Evolutionary conservation across 805 yeast species (phyloP).

Genomic region (Candida ponderosae): DNA sequence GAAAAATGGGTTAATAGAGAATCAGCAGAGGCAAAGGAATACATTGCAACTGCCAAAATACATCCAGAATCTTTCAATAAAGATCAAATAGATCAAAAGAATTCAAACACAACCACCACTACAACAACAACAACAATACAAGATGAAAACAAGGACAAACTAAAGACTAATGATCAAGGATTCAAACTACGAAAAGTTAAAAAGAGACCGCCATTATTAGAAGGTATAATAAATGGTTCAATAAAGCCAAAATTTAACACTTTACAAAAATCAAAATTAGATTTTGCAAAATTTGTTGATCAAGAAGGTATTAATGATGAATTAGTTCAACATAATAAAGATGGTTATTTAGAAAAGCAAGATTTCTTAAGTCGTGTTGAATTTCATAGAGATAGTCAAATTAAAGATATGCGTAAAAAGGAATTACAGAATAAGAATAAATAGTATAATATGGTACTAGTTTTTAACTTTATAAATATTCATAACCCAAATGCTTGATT

Average conservation of each 20-base stretch:
- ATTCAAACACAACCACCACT: neutral
- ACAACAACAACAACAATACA: slow-evolving; percentile 20
- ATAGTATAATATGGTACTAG: neutral
- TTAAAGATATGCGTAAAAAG: slow-evolving; percentile 28
- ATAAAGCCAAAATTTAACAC: slow-evolving; percentile 81
- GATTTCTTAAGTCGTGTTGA: slow-evolving; percentile 80
- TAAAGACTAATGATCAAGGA: slow-evolving; percentile 16
- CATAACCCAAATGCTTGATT: no score
- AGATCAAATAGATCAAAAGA: slow-evolving; percentile 1
- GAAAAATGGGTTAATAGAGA: slow-evolving; percentile 67
- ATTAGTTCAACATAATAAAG: slow-evolving; percentile 70
- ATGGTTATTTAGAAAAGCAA: slow-evolving; percentile 86
- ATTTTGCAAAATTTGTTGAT: slow-evolving; percentile 94
- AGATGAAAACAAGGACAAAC: slow-evolving; percentile 6
- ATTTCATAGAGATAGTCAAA: slow-evolving; percentile 26
- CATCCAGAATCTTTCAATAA: slow-evolving; percentile 7
- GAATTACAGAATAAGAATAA: slow-evolving; percentile 21
- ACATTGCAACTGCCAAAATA: slow-evolving; percentile 32
- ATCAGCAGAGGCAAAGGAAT: slow-evolving; percentile 86
- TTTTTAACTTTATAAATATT: no score
- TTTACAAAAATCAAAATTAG: slow-evolving; percentile 84
- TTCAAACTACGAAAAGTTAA: slow-evolving; percentile 44
- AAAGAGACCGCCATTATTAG: slow-evolving; percentile 69
- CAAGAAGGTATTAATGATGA: slow-evolving; percentile 80
- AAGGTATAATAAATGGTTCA: slow-evolving; percentile 62